A percentile compares a stretch with the other conserved stretches of the same genome.
Conservation (phyloP, 2,329 filamentous ascomycete genomes). For the Sarocladium brachiariae region DNA sequence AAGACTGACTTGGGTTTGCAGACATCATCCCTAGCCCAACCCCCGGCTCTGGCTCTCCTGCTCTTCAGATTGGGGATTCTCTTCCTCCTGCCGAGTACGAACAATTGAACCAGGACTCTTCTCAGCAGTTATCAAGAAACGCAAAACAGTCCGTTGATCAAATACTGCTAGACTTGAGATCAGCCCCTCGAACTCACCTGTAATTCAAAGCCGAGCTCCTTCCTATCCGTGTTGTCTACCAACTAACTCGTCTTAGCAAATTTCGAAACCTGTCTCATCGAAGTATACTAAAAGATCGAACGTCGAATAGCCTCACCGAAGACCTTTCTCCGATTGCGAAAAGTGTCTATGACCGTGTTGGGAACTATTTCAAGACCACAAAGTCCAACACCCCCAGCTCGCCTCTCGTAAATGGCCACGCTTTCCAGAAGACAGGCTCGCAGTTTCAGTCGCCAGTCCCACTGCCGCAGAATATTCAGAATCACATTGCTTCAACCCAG, state of each 20-base stretch:
- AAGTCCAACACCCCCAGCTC: conserved; percentile 24
- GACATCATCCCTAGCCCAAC: conserved; percentile 61
- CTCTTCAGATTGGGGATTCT: conserved; percentile 42
- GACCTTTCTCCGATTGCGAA: conserved; percentile 42
- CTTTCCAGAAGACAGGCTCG: not conserved
- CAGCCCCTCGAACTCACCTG: conserved; percentile 65
- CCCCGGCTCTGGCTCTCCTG: conserved; percentile 49
- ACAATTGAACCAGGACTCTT: conserved; percentile 64
- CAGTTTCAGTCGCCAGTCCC: not conserved
- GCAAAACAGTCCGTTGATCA: conserved; percentile 68
- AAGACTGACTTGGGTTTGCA: conserved; percentile 21
- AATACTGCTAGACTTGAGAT: conserved; percentile 66
- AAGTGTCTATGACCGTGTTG: conserved; percentile 33
- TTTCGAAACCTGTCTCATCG: not conserved
- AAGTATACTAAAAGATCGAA: not conserved
- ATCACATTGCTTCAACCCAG: not conserved
- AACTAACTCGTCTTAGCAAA: not conserved
- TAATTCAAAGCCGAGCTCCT: conserved; percentile 27
- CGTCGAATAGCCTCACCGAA: conserved; percentile 26
- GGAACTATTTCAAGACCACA: conserved; percentile 32
- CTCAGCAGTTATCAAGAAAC: conserved; percentile 52
- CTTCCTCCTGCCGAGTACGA: conserved; percentile 53
- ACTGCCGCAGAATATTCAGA: not conserved
- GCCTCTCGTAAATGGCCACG: conserved; percentile 30
- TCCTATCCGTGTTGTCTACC: not conserved